phyloP scores from a whole-genome alignment of 2,329 filamentous ascomycete genomes.

The Colletotrichum sidae region DNA sequence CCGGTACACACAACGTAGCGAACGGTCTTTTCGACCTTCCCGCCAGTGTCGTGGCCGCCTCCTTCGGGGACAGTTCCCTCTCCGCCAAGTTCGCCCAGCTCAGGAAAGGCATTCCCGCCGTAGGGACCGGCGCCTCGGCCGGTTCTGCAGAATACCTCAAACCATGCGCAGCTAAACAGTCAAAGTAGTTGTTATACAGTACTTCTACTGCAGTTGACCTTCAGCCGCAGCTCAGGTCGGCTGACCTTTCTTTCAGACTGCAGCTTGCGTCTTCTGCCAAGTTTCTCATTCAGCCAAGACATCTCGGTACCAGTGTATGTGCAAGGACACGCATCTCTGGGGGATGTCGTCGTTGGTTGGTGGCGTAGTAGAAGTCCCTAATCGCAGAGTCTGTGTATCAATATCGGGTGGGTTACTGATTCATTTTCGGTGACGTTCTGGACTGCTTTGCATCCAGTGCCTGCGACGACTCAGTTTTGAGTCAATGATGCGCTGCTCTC shows the following conservation, averaged over 20 bases:
- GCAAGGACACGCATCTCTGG: background rate
- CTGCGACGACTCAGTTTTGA: no score
- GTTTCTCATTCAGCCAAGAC: background rate
- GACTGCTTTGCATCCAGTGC: no score
- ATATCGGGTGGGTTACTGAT: no score
- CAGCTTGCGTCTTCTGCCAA: background rate
- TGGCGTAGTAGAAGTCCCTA: background rate
- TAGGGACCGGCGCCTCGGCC: conserved; percentile 38
- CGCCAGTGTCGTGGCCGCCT: conserved; percentile 54
- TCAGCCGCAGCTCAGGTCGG: background rate
- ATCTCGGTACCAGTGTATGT: no score
- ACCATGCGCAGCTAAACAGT: conserved; percentile 23
- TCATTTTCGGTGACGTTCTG: no score
- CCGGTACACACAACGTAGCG: conserved; percentile 60
- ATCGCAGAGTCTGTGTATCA: no score
- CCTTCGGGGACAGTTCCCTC: conserved; percentile 48
- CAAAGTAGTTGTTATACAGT: conserved; percentile 14
- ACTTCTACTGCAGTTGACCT: background rate
- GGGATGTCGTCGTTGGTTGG: conserved; percentile 3
- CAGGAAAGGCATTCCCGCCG: conserved; percentile 34
- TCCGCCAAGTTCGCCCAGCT: conserved; percentile 41
- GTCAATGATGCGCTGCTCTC: no score
- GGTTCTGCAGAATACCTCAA: conserved; percentile 36
- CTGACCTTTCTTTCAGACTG: background rate
- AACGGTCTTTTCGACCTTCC: conserved; percentile 56